These are phyloP conservation scores for Phytophthora pluvialis DNA, from an alignment of 352 stramenopile genomes.

Conservation along the genomic window DNA sequence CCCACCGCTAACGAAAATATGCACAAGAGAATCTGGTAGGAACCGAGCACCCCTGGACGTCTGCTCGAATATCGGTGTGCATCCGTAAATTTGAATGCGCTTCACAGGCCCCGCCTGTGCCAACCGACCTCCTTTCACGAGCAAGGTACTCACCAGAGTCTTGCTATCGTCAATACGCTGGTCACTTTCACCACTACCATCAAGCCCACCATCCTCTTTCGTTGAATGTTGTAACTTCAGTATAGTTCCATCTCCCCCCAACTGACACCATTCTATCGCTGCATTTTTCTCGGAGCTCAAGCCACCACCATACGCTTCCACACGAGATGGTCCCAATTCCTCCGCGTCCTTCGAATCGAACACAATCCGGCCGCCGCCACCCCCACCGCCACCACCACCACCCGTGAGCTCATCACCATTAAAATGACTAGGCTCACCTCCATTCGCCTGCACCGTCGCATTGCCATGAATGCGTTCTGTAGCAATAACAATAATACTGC, in stretches of 20 bases:
- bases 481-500: constrained; percentile 54
- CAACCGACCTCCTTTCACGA: constrained; percentile 64
- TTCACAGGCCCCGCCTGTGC: constrained; percentile 61
- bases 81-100: constrained; percentile 76
- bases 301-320: constrained; percentile 63
- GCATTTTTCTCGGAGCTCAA: constrained; percentile 34
- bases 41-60: constrained; percentile 58
- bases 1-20: constrained; percentile 76
- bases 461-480: constrained; percentile 48
- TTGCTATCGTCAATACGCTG: constrained; percentile 10
- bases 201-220: constrained; percentile 14
- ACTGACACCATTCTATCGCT: constrained; percentile 75
- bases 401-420: constrained; percentile 35
- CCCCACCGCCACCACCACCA: constrained; percentile 60
- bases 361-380: constrained; percentile 61
- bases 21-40: constrained; percentile 55
- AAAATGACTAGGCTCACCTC: constrained; percentile 54
- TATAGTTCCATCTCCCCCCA: constrained; percentile 81
- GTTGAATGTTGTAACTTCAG: constrained; percentile 57
- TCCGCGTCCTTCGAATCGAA: constrained; percentile 52
- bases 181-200: constrained; percentile 12
- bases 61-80: constrained; percentile 71
- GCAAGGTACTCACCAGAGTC: constrained; percentile 44
- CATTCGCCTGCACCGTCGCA: constrained; percentile 55
- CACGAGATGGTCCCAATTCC: constrained; percentile 42